Evolutionary conservation across 495 filamentous ascomycete species (phyloP).

Genomic region (Immersiella caudata): DNA sequence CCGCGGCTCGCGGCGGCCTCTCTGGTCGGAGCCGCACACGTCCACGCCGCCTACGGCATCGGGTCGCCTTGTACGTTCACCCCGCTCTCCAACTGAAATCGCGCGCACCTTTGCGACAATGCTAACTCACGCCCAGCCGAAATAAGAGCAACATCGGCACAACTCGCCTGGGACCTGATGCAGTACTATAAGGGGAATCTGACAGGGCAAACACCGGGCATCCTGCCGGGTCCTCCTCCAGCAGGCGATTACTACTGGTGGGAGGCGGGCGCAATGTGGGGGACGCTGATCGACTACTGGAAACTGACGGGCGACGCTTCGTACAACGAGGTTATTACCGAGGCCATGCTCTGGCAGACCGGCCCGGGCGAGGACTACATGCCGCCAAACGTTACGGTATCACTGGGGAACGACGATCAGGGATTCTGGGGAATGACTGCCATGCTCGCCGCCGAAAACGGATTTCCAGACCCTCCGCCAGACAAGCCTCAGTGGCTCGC

Average conservation of each 20-base stretch:
- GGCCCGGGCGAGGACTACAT: slow-evolving; percentile 69
- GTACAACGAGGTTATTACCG: slow-evolving; percentile 64
- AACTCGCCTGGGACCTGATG: slow-evolving; percentile 62
- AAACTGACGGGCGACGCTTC: slow-evolving; percentile 69
- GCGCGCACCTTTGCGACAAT: neutral
- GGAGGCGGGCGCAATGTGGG: slow-evolving; percentile 76
- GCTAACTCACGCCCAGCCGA: slow-evolving; percentile 28
- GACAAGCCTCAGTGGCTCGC: slow-evolving; percentile 69
- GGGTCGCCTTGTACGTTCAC: slow-evolving; percentile 28
- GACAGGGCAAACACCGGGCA: slow-evolving; percentile 63
- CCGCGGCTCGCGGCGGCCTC: slow-evolving; percentile 25
- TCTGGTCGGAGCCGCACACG: slow-evolving; percentile 24
- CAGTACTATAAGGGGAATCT: slow-evolving; percentile 65
- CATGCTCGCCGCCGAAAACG: slow-evolving; percentile 73
- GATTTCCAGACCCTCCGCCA: slow-evolving; percentile 63
- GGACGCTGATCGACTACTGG: slow-evolving; percentile 78
- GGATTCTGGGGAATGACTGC: slow-evolving; percentile 75
- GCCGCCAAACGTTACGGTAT: slow-evolving; percentile 70
- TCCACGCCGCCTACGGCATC: slow-evolving; percentile 34
- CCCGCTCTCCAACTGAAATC: neutral
- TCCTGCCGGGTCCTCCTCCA: slow-evolving; percentile 60
- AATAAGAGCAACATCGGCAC: slow-evolving; percentile 33
- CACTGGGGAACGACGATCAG: slow-evolving; percentile 85
- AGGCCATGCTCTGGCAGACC: slow-evolving; percentile 70
- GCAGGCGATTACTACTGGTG: slow-evolving; percentile 62